A percentile compares a stretch with the other conserved stretches of the same genome.
Evolutionary conservation across 148 eudicot genomes (phyloP).

Genomic region (Camellia lanceoleosa): DNA sequence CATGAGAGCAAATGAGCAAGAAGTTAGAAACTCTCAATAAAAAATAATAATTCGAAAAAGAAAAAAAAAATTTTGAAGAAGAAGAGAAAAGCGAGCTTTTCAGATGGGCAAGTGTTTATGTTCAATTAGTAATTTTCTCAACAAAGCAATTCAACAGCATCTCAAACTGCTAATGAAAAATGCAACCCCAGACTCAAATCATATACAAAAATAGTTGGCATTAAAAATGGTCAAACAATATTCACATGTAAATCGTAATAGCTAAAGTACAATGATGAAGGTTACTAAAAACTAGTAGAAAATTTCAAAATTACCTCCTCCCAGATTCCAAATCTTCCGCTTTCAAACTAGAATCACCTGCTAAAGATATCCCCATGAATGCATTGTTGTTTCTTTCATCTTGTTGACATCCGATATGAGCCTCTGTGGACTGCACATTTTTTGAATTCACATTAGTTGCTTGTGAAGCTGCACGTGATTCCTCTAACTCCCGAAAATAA

Average conservation of each 20-base stretch:
- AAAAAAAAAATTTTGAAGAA: too few species aligned
- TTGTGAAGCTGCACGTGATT: constrained; percentile 17
- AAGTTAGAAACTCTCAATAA: neutral
- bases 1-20: neutral
- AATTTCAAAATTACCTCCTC: constrained; percentile 15
- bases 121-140: neutral
- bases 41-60: too few species aligned
- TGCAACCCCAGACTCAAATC: neutral
- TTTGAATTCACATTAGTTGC: constrained; percentile 5
- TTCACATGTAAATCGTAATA: neutral
- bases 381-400: constrained; percentile 15
- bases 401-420: constrained; percentile 12
- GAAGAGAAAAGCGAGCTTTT: too few species aligned
- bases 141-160: neutral
- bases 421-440: constrained; percentile 3
- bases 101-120: neutral
- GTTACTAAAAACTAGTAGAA: constrained; percentile 1
- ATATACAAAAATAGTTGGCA: neutral
- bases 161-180: neutral
- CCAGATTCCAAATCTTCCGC: constrained; percentile 33
- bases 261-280: neutral
- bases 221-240: neutral
- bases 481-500: constrained; percentile 24
- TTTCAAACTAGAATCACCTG: constrained; percentile 7
- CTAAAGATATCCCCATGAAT: constrained; percentile 16